Base-by-base conservation (phyloP, 2,329 filamentous ascomycete species). In the Raffaelea deltoideospora region DNA sequence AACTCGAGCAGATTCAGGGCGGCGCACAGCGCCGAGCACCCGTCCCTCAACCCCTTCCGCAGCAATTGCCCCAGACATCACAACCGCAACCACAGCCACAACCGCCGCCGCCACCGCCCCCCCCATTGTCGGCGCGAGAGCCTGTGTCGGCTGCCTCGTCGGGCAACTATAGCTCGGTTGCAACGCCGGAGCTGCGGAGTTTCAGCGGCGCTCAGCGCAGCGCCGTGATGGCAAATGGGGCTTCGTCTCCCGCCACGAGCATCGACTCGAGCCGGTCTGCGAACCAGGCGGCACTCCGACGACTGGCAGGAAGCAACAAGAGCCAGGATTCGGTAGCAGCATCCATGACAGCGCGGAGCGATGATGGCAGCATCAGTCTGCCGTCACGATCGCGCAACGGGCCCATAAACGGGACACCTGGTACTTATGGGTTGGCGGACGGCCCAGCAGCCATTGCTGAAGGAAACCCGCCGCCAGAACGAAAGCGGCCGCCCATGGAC, bases 1-100 rank as follows among this genome's bases (percentile, higher is more conserved):
- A 95, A 58, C 64, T 79, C 41, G 83, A 88, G 35, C 69, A 79
- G 47, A 71, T 96, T 32, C 62, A 80, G 24, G 81, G 79, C 31
- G 63, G 66, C 34, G 63, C 50, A 4, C 47, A 52, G 37, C 45
- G 64, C 33, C 61, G 61, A 54, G 17, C 55, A 46, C 21, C 57
- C 10, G 56, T 13, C 15, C 52, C 8, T 49, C 50, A 34, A 43
- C 45, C n/a, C n/a, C n/a, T n/a, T n/a, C n/a, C 22, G 18, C 38
- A 35, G 26, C 17, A 28, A 15, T 24, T n/a, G n/a, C n/a, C 22
- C 15, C 38, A 35, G 26, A 19, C 31, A 15, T 24, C 30, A n/a
- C 35, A n/a, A 17, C 27, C 9, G n/a, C 35, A 21, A 14, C 33
- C 21, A 7, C 36, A 26, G 24, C 34, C 21, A 21, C 32, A 21